Conservation (phyloP, 371 early-diverging fungal genomes). For the Mucor saturninus region DNA sequence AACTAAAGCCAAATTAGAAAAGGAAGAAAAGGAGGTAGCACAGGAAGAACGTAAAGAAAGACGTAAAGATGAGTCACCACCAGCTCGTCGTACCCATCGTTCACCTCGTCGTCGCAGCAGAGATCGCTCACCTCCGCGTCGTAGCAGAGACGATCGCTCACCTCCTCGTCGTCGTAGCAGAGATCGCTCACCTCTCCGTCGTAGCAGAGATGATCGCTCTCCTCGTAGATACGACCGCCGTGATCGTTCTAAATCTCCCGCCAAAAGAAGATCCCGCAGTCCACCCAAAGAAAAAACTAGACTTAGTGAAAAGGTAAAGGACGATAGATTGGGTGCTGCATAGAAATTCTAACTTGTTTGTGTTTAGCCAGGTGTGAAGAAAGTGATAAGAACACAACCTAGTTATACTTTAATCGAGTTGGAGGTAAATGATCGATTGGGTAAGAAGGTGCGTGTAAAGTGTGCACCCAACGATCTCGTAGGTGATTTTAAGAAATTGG, state of each 20-base stretch:
- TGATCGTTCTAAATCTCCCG: constrained; percentile 34
- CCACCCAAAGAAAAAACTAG: constrained; percentile 11
- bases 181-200: constrained; percentile 5
- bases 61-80: neutral
- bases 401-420: constrained; percentile 67
- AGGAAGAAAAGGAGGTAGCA: neutral
- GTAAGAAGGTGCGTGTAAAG: constrained; percentile 93
- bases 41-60: constrained; percentile 1
- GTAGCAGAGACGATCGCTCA: constrained; percentile 10
- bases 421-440: constrained; percentile 87
- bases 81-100: constrained; percentile 9
- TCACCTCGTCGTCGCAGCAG: neutral
- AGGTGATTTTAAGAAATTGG: constrained; percentile 89
- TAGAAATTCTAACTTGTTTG: constrained; percentile 1
- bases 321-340: neutral
- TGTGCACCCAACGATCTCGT: constrained; percentile 85
- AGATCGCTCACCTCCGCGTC: constrained; percentile 8
- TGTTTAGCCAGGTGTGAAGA: constrained; percentile 16
- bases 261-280: constrained; percentile 10
- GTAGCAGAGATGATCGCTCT: constrained; percentile 12
- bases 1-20: constrained; percentile 4
- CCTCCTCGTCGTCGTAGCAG: constrained; percentile 2
- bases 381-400: constrained; percentile 24
- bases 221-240: constrained; percentile 14
- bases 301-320: neutral